Evolutionary conservation across 805 yeast genomes (phyloP).

Genomic region (Clavispora phyllophila): DNA sequence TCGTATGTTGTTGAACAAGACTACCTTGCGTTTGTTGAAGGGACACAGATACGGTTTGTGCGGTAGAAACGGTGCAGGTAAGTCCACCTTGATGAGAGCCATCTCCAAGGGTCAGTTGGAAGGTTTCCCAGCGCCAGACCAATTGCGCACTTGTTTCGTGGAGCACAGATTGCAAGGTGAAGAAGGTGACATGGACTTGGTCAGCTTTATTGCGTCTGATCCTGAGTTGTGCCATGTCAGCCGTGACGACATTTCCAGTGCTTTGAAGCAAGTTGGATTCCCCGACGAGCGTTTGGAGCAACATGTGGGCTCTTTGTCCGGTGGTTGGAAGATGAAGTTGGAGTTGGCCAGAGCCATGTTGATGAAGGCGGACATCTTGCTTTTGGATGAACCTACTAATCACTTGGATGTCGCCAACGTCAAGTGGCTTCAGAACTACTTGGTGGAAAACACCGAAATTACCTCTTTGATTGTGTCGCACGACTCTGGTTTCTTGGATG

Average conservation of each 20-base stretch:
- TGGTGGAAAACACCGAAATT: slow-evolving; percentile 75
- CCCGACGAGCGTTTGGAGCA: slow-evolving; percentile 85
- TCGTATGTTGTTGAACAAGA: slow-evolving; percentile 92
- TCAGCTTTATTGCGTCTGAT: slow-evolving; percentile 82
- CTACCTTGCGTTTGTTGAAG: slow-evolving; percentile 77
- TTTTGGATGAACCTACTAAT: slow-evolving; percentile 97
- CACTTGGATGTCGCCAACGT: slow-evolving; percentile 94
- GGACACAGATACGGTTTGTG: slow-evolving; percentile 97
- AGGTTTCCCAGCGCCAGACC: slow-evolving; percentile 90
- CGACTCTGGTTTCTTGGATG: slow-evolving; percentile 94
- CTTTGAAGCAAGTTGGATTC: slow-evolving; percentile 83
- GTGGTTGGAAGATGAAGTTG: slow-evolving; percentile 99
- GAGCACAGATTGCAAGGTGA: slow-evolving; percentile 96
- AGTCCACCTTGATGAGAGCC: slow-evolving; percentile 94
- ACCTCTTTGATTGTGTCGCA: slow-evolving; percentile 95
- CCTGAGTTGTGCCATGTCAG: slow-evolving; percentile 68
- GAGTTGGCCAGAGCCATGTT: slow-evolving; percentile 99
- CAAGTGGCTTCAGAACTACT: slow-evolving; percentile 88
- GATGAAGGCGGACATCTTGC: slow-evolving; percentile 91
- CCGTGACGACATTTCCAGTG: slow-evolving; percentile 65
- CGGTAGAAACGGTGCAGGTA: slow-evolving; percentile 99
- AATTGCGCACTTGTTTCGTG: slow-evolving; percentile 88
- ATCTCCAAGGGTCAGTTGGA: slow-evolving; percentile 95
- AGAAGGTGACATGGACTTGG: slow-evolving; percentile 87
- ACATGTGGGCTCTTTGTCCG: slow-evolving; percentile 89